A percentile compares a stretch with the other conserved stretches of the same genome.
Conservation (phyloP, 768 basidiomycete genomes). For the Boletales sp. region DNA sequence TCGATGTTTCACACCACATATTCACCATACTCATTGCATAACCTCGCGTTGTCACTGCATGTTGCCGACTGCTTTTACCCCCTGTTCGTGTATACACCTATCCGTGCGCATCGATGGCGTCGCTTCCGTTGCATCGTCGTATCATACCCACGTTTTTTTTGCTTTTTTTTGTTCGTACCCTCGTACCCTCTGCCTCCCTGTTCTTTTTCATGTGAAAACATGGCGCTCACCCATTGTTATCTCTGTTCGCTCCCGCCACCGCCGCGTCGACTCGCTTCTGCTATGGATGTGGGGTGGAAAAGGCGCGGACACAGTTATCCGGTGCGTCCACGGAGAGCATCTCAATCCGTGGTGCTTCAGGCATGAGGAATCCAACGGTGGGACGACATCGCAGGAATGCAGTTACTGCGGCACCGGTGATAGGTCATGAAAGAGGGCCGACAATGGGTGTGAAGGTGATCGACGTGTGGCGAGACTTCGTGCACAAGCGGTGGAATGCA, state of each 20-base stretch:
- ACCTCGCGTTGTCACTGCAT: conserved; percentile 13
- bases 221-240: conserved; percentile 35
- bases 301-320: conserved; percentile 31
- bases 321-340: conserved; percentile 47
- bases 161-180: conserved; percentile 3
- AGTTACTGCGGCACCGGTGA: conserved; percentile 29
- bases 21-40: conserved; percentile 27
- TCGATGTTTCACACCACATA: conserved; percentile 21
- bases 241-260: conserved; percentile 28
- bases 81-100: conserved; percentile 12
- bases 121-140: conserved; percentile 8
- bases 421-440: conserved; percentile 11
- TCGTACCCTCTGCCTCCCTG: conserved; percentile 3
- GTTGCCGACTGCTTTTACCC: conserved; percentile 9
- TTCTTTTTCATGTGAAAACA: conserved; percentile 20
- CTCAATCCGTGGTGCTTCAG: conserved; percentile 63
- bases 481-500: conserved; percentile 68
- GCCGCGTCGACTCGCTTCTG: conserved; percentile 18
- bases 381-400: conserved; percentile 63
- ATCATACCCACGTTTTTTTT: conserved; percentile 4
- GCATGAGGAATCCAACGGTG: conserved; percentile 38
- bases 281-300: conserved; percentile 17
- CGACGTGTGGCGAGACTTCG: conserved; percentile 74
- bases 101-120: conserved; percentile 14
- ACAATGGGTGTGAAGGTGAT: conserved; percentile 39